Base-by-base conservation (phyloP, 2,329 filamentous ascomycete genomes). In the Fusarium dlaminii region DNA sequence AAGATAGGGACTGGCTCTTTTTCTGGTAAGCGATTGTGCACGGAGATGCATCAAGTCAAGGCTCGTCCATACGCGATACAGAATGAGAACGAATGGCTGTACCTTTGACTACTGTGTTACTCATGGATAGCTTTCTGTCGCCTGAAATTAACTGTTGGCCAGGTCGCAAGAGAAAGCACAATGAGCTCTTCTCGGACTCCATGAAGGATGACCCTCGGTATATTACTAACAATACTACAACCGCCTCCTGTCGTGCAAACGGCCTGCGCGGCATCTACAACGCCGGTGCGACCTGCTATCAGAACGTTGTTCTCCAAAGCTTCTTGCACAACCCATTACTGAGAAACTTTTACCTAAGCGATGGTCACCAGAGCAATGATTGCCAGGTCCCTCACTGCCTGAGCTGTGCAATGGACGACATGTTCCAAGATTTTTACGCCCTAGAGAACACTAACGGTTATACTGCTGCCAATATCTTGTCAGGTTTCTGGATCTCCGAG, bases 231-330 rank as follows among this genome's bases (percentile, higher is more conserved):
- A 97, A 98, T 80, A 95, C 95, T 18, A 92, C 89, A 34, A 89
- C 91, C 65, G 92, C 94, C 12, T 93, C 94, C 18, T 98, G 96
- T 80, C 91, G 94, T 64, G 95, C 94, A 24, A 95, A 93, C 75
- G 96, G 96, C 15, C 90, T 98, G 43, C 91, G 96, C 40, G 96
- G 96, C 37, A 92, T 99, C 69, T 98, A 97, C 83, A 99, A 98
- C 80, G 96, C 98, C 81, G 96, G 96, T n/a, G 95, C 97, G 66
- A 98, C 96, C 17, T 99, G 96, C 85, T 99, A 98, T 83, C 96
- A 98, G 88, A 97, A 96, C 77, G 96, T 98, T 36, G 95, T 98
- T 54, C 87, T 99, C 22, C 96, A 98, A 82, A 95, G 93, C 64
- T 91, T 99, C 77, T 89, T 98, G 62, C 96, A 98, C 84, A 98